Evolutionary conservation across 441 rosid genomes (phyloP).

Genomic region (Daphne laureola): DNA sequence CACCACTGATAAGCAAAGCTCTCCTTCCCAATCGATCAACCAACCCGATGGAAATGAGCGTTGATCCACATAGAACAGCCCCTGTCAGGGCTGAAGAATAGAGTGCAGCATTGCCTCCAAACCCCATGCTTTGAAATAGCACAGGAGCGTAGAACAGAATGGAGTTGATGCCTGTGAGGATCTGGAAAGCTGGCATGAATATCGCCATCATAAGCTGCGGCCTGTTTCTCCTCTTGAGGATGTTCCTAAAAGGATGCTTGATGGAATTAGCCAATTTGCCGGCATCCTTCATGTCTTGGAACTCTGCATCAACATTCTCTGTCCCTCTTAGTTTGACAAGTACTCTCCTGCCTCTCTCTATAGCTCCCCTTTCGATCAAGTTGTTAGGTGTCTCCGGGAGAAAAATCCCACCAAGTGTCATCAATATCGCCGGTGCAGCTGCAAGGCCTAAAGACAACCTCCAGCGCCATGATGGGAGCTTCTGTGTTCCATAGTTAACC

Average conservation of each 20-base stretch:
- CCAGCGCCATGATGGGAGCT: conserved; percentile 86
- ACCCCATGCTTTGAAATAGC: conserved; percentile 81
- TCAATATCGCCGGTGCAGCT: conserved; percentile 61
- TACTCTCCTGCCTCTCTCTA: conserved; percentile 47
- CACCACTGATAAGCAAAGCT: conserved; percentile 71
- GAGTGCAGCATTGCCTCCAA: conserved; percentile 62
- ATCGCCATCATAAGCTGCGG: conserved; percentile 79
- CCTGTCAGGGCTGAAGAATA: conserved; percentile 85
- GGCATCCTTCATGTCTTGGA: conserved; percentile 73
- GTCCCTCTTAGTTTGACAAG: conserved; percentile 74
- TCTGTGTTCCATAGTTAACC: conserved; percentile 76
- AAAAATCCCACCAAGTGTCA: conserved; percentile 65
- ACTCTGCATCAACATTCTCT: conserved; percentile 56
- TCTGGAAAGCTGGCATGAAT: conserved; percentile 74
- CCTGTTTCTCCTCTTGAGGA: conserved; percentile 53
- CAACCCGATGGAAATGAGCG: conserved; percentile 57
- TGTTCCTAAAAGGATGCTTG: conserved; percentile 78
- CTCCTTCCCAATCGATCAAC: conserved; percentile 77
- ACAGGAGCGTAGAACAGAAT: conserved; percentile 92
- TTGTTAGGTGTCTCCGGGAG: conserved; percentile 91
- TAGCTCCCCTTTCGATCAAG: conserved; percentile 53
- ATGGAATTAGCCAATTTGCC: conserved; percentile 71
- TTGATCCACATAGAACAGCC: conserved; percentile 69
- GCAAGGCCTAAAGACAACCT: conserved; percentile 89
- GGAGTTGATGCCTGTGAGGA: conserved; percentile 86